A percentile compares a stretch with the other conserved stretches of the same genome.
Conservation (phyloP, 805 yeast genomes). For the Komagataella ulmi region DNA sequence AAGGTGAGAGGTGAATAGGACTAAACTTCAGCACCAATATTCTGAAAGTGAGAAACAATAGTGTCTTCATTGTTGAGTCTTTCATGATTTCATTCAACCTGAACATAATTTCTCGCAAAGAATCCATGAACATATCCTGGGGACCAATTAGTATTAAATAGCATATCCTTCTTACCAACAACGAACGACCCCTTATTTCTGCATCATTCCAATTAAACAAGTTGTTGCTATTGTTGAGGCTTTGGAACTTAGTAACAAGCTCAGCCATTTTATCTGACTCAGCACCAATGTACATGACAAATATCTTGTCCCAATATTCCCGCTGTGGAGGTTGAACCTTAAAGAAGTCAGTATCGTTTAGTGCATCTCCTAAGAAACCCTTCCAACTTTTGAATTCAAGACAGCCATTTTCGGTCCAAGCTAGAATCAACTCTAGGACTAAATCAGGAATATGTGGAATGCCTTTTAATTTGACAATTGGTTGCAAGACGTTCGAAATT, state of each 20-base stretch:
- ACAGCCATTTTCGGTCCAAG: slow-evolving; percentile 1
- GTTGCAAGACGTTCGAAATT: slow-evolving; percentile 36
- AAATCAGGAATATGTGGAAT: slow-evolving; percentile 23
- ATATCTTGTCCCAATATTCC: slow-evolving; percentile 37
- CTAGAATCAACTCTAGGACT: slow-evolving; percentile 29
- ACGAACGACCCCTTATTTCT: slow-evolving; percentile 13
- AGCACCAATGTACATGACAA: slow-evolving; percentile 48
- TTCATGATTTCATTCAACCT: slow-evolving; percentile 17
- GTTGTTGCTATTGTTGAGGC: slow-evolving; percentile 39
- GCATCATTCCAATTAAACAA: slow-evolving; percentile 23
- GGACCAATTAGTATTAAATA: slow-evolving; percentile 54
- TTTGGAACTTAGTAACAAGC: slow-evolving; percentile 30
- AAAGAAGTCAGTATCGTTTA: slow-evolving; percentile 51
- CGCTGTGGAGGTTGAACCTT: slow-evolving; percentile 14
- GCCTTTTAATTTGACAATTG: slow-evolving; percentile 34
- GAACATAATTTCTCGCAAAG: slow-evolving; percentile 29
- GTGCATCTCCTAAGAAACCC: slow-evolving; percentile 43
- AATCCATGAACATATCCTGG: slow-evolving; percentile 37
- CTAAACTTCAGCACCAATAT: slow-evolving; percentile 50
- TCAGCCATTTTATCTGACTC: slow-evolving; percentile 53
- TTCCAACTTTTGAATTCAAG: slow-evolving; percentile 33
- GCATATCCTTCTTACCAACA: slow-evolving; percentile 46
- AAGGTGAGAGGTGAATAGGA: slow-evolving; percentile 47
- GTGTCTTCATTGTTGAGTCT: slow-evolving; percentile 22
- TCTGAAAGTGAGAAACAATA: slow-evolving; percentile 46